Conservation (phyloP, 352 stramenopile genomes). For the Globisporangium splendens region DNA sequence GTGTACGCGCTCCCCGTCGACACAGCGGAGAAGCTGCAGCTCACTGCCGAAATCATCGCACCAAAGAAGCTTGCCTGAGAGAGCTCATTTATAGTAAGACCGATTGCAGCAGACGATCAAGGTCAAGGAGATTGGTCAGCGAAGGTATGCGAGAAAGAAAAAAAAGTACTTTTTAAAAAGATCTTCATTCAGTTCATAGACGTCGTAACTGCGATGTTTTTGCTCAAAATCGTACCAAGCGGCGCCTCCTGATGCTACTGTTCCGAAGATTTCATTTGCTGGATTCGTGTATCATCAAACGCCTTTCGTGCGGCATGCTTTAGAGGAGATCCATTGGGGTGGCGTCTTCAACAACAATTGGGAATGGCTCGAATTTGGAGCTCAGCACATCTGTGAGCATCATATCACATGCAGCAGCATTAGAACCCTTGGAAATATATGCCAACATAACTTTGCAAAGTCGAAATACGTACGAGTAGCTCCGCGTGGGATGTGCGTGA, state of each 20-base stretch:
- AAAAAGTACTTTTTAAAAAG: neutral
- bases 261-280: neutral
- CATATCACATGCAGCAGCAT: neutral
- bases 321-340: conserved; percentile 74
- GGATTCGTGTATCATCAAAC: neutral
- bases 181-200: neutral
- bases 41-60: conserved; percentile 73
- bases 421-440: neutral
- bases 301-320: conserved; percentile 13
- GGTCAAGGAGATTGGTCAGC: too few species aligned
- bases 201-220: neutral
- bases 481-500: conserved; percentile 78
- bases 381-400: conserved; percentile 47
- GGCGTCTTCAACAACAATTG: conserved; percentile 69
- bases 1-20: conserved; percentile 94
- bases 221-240: neutral
- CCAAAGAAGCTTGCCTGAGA: conserved; percentile 10
- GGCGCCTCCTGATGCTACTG: neutral
- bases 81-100: neutral
- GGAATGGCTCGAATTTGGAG: conserved; percentile 73
- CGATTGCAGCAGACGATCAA: too few species aligned
- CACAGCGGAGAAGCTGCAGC: conserved; percentile 82
- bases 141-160: neutral
- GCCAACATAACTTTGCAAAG: neutral
- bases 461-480: conserved; percentile 58